These are phyloP conservation scores for Amniculicola lignicola DNA, from an alignment of 495 filamentous ascomycete species.

Conservation along the genomic window DNA sequence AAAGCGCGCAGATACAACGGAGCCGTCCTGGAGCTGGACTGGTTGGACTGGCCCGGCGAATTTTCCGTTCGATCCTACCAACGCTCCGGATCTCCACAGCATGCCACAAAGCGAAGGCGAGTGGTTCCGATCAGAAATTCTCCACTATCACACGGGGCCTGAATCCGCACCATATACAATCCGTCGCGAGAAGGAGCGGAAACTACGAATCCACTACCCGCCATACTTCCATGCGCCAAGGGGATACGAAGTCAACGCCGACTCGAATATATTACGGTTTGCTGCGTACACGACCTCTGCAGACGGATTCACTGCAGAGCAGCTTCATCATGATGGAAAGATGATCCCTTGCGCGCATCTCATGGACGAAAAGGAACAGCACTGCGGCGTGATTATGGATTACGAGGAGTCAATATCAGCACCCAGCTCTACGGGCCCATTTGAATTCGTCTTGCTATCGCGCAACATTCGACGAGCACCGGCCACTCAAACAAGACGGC, in stretches of 20 bases:
- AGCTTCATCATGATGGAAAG: slow-evolving; percentile 7
- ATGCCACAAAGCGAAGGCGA: background rate
- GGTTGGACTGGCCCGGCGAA: slow-evolving; percentile 24
- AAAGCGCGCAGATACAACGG: background rate
- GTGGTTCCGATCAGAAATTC: slow-evolving; percentile 26
- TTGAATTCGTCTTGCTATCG: slow-evolving; percentile 25
- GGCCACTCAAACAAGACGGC: background rate
- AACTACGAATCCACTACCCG: slow-evolving; percentile 18
- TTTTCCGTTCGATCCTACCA: slow-evolving; percentile 29
- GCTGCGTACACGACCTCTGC: slow-evolving; percentile 16
- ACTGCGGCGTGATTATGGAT: slow-evolving; percentile 30
- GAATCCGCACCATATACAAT: slow-evolving; percentile 15
- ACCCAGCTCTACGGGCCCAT: background rate
- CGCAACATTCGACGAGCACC: slow-evolving; percentile 11
- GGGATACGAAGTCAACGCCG: background rate
- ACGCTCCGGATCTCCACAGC: slow-evolving; percentile 17
- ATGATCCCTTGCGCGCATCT: slow-evolving; percentile 23
- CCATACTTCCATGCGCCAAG: slow-evolving; percentile 10
- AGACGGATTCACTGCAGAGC: slow-evolving; percentile 13
- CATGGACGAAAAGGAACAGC: slow-evolving; percentile 7
- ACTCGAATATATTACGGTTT: slow-evolving; percentile 23
- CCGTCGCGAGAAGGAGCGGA: slow-evolving; percentile 12
- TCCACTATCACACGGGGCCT: slow-evolving; percentile 15
- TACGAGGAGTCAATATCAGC: slow-evolving; percentile 7
- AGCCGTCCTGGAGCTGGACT: slow-evolving; percentile 28